A percentile compares a stretch with the other conserved stretches of the same genome.
phyloP scores from a whole-genome alignment of 768 basidiomycete species.

The Leccinum rimulosum region DNA sequence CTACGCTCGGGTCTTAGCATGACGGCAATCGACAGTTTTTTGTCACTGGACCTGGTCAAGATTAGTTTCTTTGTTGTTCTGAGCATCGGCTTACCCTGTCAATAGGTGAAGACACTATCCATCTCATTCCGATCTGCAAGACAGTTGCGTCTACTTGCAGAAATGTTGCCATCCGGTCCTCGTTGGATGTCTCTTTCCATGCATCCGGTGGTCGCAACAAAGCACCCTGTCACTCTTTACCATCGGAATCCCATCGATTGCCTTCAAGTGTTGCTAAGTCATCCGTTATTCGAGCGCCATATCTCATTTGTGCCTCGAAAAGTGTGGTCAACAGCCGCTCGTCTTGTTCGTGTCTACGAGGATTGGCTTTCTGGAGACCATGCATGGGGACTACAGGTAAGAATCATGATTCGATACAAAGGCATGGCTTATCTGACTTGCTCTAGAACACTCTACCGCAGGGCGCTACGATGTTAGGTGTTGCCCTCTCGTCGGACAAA shows the following conservation, averaged over 20 bases:
- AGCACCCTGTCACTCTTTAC: neutral
- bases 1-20: neutral
- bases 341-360: neutral
- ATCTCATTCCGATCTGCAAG: neutral
- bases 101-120: neutral
- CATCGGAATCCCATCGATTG: neutral
- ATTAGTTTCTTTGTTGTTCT: neutral
- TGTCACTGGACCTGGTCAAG: neutral
- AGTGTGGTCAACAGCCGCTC: neutral
- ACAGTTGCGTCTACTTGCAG: neutral
- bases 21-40: neutral
- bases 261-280: neutral
- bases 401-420: neutral
- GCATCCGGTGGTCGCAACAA: neutral
- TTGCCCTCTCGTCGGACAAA: neutral
- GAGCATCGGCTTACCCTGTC: neutral
- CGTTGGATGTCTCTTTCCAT: neutral
- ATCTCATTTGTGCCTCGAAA: neutral
- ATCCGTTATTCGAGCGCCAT: neutral
- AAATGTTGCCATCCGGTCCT: neutral
- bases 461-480: neutral
- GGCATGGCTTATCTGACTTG: no score
- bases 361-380: neutral
- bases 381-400: neutral
- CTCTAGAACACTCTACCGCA: neutral